Evolutionary conservation across 2,329 filamentous ascomycete genomes (phyloP).

Genomic region (Aspergillus unguis): DNA sequence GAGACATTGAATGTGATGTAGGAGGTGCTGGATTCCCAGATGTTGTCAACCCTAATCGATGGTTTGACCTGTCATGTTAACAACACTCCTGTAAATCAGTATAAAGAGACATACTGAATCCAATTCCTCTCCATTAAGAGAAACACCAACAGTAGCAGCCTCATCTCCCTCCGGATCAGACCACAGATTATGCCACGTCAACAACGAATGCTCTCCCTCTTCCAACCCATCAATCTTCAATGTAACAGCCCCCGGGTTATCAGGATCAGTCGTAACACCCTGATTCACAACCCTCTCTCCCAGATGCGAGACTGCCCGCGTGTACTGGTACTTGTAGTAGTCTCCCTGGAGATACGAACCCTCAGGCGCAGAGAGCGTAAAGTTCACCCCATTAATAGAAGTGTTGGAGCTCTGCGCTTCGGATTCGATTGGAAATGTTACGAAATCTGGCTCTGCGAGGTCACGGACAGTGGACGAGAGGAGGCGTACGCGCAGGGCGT

Average conservation of each 20-base stretch:
- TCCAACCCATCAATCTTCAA: conserved; percentile 1
- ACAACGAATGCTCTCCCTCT: conserved; percentile 7
- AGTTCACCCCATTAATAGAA: not conserved
- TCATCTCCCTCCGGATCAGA: not conserved
- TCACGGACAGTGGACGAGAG: conserved; percentile 2
- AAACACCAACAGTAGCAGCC: not conserved
- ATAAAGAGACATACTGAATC: not conserved
- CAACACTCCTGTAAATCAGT: not conserved
- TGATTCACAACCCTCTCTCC: conserved; percentile 13
- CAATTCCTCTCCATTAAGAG: conserved; percentile 1
- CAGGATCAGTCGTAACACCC: conserved; percentile 3
- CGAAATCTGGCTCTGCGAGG: conserved; percentile 7
- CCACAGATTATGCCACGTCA: conserved; percentile 13
- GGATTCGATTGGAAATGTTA: conserved; percentile 5
- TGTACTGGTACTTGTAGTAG: conserved; percentile 14
- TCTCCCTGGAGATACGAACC: conserved; percentile 9
- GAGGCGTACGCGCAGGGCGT: too few relatives aligned
- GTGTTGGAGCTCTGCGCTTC: conserved; percentile 4
- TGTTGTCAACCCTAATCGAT: conserved; percentile 6
- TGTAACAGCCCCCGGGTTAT: conserved; percentile 6
- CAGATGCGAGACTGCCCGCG: conserved; percentile 7
- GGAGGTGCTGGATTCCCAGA: conserved; percentile 9
- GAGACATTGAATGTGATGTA: conserved; percentile 8
- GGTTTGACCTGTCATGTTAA: not conserved
- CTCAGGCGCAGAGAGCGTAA: conserved; percentile 1